Percentiles rank a stretch among this genome's conserved stretches.
Evolutionary conservation across 2,329 filamentous ascomycete species (phyloP).

Genomic region (Cercospora zeina): DNA sequence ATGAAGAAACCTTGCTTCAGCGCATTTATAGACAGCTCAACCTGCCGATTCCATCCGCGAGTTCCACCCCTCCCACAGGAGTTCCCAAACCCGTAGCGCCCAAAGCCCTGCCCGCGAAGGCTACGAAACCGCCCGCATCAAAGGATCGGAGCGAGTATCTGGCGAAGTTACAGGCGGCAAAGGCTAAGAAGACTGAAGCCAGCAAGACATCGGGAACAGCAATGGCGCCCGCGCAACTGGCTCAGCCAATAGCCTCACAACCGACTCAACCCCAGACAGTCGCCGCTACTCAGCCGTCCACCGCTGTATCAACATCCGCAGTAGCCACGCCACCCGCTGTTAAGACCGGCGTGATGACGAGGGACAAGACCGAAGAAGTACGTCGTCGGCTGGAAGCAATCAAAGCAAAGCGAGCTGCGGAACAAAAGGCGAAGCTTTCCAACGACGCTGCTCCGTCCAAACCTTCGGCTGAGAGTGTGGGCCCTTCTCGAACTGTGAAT

Average conservation of each 20-base stretch:
- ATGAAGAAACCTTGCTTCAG: constrained; percentile 64
- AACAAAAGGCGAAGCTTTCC: constrained; percentile 24
- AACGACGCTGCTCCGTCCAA: constrained; percentile 14
- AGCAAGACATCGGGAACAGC: constrained; percentile 14
- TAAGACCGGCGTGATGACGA: constrained; percentile 14
- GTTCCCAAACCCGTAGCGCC: constrained; percentile 3
- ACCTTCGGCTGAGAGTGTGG: background rate
- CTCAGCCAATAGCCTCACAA: constrained; percentile 3
- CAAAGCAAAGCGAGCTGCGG: constrained; percentile 44
- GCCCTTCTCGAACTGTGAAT: background rate
- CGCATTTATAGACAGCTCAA: constrained; percentile 68
- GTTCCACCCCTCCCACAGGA: constrained; percentile 4
- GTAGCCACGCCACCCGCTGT: constrained; percentile 12
- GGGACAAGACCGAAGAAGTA: constrained; percentile 63
- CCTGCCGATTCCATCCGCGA: constrained; percentile 25
- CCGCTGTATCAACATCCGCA: constrained; percentile 1
- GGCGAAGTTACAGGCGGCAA: constrained; percentile 72
- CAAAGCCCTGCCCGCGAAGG: constrained; percentile 15
- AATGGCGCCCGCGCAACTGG: background rate
- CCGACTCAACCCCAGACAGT: background rate
- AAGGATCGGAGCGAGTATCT: constrained; percentile 74
- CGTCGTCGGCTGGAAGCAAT: constrained; percentile 77
- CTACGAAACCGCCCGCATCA: constrained; percentile 24
- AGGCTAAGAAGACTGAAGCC: constrained; percentile 56
- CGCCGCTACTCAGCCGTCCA: constrained; percentile 1